These are phyloP conservation scores for Annulohypoxylon moriforme DNA, from an alignment of 495 filamentous ascomycete species.

Conservation along the genomic window DNA sequence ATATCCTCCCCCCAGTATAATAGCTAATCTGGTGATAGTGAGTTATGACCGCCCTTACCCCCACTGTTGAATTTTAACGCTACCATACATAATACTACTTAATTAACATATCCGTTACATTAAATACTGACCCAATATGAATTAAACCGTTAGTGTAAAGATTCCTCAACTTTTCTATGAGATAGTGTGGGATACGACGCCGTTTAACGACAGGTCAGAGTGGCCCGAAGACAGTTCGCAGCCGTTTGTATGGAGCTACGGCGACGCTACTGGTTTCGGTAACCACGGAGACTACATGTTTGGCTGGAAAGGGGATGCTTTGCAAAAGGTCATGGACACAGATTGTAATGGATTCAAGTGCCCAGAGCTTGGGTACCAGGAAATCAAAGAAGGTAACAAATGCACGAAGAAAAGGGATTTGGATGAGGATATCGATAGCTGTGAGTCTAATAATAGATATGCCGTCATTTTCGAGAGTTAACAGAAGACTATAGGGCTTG, in stretches of 20 bases:
- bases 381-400: conserved; percentile 47
- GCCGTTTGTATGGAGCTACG: conserved; percentile 59
- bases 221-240: conserved; percentile 58
- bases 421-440: conserved; percentile 49
- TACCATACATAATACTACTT: too few species aligned
- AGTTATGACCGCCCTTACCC: background rate
- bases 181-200: conserved; percentile 53
- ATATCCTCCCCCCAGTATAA: background rate
- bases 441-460: conserved; percentile 35
- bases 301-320: conserved; percentile 46
- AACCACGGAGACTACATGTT: conserved; percentile 48
- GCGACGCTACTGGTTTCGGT: conserved; percentile 46
- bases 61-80: background rate
- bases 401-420: conserved; percentile 43
- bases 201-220: conserved; percentile 51
- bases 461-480: background rate
- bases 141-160: conserved; percentile 15
- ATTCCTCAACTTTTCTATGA: conserved; percentile 56
- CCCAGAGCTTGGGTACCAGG: conserved; percentile 38
- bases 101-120: too few species aligned
- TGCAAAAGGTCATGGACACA: conserved; percentile 45
- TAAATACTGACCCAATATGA: background rate
- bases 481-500: conserved; percentile 31
- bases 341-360: conserved; percentile 42
- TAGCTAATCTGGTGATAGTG: background rate